phyloP scores from a whole-genome alignment of 1,139 yeast species.

The Yamadazyma conglobata region DNA sequence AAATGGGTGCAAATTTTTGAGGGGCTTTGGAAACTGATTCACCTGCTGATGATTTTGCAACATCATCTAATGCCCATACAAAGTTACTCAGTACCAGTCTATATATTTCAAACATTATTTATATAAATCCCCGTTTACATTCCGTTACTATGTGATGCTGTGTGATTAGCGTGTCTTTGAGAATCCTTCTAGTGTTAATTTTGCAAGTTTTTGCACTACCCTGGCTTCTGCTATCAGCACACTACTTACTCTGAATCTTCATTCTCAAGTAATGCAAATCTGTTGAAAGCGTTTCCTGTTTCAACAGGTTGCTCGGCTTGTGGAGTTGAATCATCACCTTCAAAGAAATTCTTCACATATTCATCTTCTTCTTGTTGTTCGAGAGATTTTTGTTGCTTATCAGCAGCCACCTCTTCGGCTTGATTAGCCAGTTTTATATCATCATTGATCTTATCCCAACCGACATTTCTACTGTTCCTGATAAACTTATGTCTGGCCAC shows the following conservation, averaged over 20 bases:
- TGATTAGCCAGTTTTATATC: slow-evolving; percentile 6
- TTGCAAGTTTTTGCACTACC: too few relatives aligned
- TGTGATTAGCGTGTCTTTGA: too few relatives aligned
- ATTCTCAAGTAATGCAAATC: slow-evolving; percentile 8
- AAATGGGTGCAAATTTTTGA: slow-evolving; percentile 3
- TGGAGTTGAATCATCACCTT: slow-evolving; percentile 24
- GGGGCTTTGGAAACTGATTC: too few relatives aligned
- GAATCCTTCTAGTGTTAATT: too few relatives aligned
- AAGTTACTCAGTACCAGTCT: too few relatives aligned
- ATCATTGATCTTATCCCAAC: slow-evolving; percentile 67
- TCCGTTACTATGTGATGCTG: too few relatives aligned
- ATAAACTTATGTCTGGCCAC: slow-evolving; percentile 60
- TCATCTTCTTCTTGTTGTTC: slow-evolving; percentile 35
- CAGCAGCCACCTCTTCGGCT: slow-evolving; percentile 7
- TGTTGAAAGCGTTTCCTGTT: slow-evolving; percentile 1
- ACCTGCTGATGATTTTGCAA: too few relatives aligned
- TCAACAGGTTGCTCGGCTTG: slow-evolving; percentile 1
- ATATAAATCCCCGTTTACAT: too few relatives aligned
- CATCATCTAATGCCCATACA: too few relatives aligned
- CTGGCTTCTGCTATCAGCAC: too few relatives aligned
- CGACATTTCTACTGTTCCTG: slow-evolving; percentile 60
- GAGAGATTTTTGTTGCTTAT: slow-evolving; percentile 16
- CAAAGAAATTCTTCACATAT: slow-evolving; percentile 33
- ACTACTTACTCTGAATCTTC: too few relatives aligned
- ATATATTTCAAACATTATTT: too few relatives aligned